A percentile compares a stretch with the other conserved stretches of the same genome.
These are phyloP conservation scores for Eustoma russellianum DNA, from an alignment of 257 asterid species.

Conservation along the genomic window DNA sequence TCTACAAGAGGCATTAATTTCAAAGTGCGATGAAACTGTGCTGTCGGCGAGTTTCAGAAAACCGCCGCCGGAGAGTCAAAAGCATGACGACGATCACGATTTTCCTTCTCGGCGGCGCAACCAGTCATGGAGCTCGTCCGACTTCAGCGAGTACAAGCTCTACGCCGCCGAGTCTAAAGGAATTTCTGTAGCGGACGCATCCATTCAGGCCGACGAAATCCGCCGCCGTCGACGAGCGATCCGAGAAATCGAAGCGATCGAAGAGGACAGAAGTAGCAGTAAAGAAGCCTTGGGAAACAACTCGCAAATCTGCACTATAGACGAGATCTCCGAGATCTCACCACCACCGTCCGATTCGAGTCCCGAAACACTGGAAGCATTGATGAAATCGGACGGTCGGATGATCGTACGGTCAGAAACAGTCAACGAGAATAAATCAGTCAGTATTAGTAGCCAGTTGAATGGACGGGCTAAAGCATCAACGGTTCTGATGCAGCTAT, in stretches of 20 bases:
- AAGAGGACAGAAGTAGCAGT: constrained; percentile 16
- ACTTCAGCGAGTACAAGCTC: constrained; percentile 54
- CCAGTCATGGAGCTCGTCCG: constrained; percentile 80
- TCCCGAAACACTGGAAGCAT: constrained; percentile 65
- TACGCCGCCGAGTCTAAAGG: constrained; percentile 28
- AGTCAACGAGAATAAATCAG: constrained; percentile 18
- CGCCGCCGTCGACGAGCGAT: constrained; percentile 40
- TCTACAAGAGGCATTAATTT: constrained; percentile 16
- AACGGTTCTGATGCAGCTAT: constrained; percentile 66
- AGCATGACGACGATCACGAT: constrained; percentile 6
- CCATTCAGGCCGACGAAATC: constrained; percentile 66
- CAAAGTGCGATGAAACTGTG: constrained; percentile 20
- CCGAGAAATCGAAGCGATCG: constrained; percentile 27
- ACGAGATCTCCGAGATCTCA: constrained; percentile 37
- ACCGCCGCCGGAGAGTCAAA: constrained; percentile 17
- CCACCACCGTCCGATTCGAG: constrained; percentile 87
- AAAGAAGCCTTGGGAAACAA: constrained; percentile 11
- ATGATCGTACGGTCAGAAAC: constrained; percentile 19
- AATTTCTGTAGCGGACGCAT: constrained; percentile 49
- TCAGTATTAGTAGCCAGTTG: constrained; percentile 15
- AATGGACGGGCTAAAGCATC: constrained; percentile 30
- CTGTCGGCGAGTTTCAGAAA: constrained; percentile 9
- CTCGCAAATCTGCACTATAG: constrained; percentile 18
- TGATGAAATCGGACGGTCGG: constrained; percentile 60
- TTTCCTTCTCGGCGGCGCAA: constrained; percentile 42